Evolutionary conservation across 768 basidiomycete species (phyloP).

Genomic region (Lentinula raphanica): DNA sequence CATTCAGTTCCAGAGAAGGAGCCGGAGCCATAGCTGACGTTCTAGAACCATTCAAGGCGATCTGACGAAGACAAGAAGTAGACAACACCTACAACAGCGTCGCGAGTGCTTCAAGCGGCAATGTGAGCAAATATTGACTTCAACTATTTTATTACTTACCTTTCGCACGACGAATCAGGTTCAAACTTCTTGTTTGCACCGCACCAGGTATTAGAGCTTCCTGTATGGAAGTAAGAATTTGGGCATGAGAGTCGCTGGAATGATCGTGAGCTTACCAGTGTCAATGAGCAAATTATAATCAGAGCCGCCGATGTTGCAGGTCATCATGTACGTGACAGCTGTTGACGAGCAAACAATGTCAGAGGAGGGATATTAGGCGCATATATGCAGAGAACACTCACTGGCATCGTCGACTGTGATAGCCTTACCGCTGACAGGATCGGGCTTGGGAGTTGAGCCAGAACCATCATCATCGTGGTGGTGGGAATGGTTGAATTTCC

Average conservation of each 20-base stretch:
- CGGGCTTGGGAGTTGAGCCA: background rate
- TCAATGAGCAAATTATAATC: slow-evolving; percentile 52
- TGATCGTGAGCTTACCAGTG: slow-evolving; percentile 29
- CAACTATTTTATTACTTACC: background rate
- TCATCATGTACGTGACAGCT: slow-evolving; percentile 49
- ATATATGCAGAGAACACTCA: slow-evolving; percentile 12
- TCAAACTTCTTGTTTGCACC: slow-evolving; percentile 35
- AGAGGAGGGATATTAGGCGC: background rate
- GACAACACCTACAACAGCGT: background rate
- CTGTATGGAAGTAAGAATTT: slow-evolving; percentile 14
- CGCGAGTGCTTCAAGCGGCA: slow-evolving; percentile 29
- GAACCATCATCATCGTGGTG: slow-evolving; percentile 9
- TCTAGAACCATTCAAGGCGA: slow-evolving; percentile 17
- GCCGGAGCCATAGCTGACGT: slow-evolving; percentile 51
- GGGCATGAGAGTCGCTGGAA: background rate
- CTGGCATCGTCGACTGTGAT: slow-evolving; percentile 56
- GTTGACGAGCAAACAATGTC: slow-evolving; percentile 7
- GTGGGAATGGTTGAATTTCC: slow-evolving; percentile 14
- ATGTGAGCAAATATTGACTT: background rate
- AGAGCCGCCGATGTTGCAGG: slow-evolving; percentile 48
- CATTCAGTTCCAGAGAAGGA: slow-evolving; percentile 47
- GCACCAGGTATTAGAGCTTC: slow-evolving; percentile 71
- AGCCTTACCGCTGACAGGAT: slow-evolving; percentile 19
- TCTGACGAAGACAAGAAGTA: background rate
- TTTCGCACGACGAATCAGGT: background rate